Conservation (phyloP, 495 filamentous ascomycete species). For the Emericellopsis terricola region DNA sequence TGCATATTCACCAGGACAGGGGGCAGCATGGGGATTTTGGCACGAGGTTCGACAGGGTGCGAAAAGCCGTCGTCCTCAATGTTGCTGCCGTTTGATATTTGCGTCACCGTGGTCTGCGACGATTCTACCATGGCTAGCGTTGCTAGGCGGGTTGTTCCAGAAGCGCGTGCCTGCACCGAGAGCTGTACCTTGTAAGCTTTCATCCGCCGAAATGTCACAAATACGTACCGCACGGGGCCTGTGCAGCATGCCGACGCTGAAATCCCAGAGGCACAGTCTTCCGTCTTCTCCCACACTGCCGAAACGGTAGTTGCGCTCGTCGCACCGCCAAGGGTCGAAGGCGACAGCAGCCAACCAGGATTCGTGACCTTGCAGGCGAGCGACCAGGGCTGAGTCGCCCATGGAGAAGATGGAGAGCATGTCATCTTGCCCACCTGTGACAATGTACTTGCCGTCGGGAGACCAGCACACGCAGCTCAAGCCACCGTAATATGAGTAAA, state of each 20-base stretch:
- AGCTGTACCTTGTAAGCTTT: no score
- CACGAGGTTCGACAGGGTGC: conserved; percentile 66
- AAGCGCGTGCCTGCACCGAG: no score
- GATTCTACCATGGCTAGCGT: conserved; percentile 19
- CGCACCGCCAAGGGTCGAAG: conserved; percentile 93
- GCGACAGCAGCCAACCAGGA: conserved; percentile 88
- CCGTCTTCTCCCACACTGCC: conserved; percentile 93
- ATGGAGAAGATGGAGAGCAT: conserved; percentile 88
- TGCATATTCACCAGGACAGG: conserved; percentile 58
- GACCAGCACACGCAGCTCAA: conserved; percentile 92
- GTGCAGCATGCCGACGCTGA: conserved; percentile 88
- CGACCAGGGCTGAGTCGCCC: conserved; percentile 66
- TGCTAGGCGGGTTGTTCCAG: no score
- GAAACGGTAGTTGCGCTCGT: conserved; percentile 84
- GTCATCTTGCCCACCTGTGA: conserved; percentile 93
- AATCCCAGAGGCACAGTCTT: conserved; percentile 84
- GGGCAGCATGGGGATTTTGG: conserved; percentile 71
- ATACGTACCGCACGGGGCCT: conserved; percentile 59
- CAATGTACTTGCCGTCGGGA: conserved; percentile 86
- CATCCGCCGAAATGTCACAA: no score
- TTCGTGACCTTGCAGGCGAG: conserved; percentile 79
- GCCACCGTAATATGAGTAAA: conserved; percentile 82
- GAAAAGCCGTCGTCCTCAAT: conserved; percentile 19
- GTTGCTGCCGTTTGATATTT: conserved; percentile 29
- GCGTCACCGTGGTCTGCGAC: conserved; percentile 27